A percentile compares a stretch with the other conserved stretches of the same genome.
Conservation (phyloP, 1,139 yeast species). For the Diutina scorzettiae region DNA sequence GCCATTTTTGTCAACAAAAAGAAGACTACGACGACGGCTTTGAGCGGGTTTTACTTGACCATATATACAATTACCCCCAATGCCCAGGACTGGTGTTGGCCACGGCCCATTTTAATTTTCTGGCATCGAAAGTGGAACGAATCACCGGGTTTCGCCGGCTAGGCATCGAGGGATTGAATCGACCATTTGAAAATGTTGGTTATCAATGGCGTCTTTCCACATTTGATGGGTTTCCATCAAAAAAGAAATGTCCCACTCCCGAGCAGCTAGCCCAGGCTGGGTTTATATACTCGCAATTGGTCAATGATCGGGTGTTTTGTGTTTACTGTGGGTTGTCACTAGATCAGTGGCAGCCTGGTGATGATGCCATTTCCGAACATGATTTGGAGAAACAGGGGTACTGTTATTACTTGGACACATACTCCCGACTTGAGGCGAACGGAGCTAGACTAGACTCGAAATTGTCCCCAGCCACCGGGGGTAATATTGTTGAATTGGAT, state of each 20-base stretch:
- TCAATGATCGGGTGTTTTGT: slow-evolving; percentile 55
- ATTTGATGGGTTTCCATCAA: neutral
- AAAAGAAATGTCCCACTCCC: slow-evolving; percentile 13
- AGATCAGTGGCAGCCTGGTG: slow-evolving; percentile 62
- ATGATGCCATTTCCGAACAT: slow-evolving; percentile 52
- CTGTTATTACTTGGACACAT: slow-evolving; percentile 31
- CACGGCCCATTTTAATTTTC: neutral
- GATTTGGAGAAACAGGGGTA: slow-evolving; percentile 24
- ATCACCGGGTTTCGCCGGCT: neutral
- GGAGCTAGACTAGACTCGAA: neutral
- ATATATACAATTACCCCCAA: neutral
- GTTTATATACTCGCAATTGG: slow-evolving; percentile 35
- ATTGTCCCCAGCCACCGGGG: neutral
- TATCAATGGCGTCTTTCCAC: neutral
- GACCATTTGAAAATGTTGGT: neutral
- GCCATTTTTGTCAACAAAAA: neutral
- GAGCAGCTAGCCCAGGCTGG: slow-evolving; percentile 38
- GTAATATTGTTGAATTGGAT: neutral
- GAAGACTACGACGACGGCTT: neutral
- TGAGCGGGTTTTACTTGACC: neutral
- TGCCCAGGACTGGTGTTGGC: neutral
- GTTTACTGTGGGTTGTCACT: slow-evolving; percentile 57
- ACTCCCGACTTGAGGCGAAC: neutral
- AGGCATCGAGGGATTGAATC: neutral
- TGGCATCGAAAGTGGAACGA: neutral